Base-by-base conservation (phyloP, 2,329 filamentous ascomycete species). In the Aspergillus amoenus region DNA sequence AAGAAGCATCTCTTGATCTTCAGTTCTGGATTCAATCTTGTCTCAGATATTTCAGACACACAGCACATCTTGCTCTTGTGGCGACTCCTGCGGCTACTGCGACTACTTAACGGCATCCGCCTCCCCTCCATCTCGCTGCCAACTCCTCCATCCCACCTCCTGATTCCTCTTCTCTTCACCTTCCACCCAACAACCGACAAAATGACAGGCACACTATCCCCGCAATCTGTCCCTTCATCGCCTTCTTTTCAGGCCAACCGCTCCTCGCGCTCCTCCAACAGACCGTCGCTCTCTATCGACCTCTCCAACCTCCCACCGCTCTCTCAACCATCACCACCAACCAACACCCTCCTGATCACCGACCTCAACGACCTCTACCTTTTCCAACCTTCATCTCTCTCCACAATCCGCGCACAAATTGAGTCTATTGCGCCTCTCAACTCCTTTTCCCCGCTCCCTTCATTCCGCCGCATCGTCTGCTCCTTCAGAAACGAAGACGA, bases 311-410 rank as follows among this genome's bases (percentile, higher is more conserved):
- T 81, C 11, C 79, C 79, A 24, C 64, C 77, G 5, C 71, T 80
- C n/a, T 68, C 72, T 1, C 70, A 75, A 51, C 79, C 79, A 30
- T 70, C 77, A 13, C 76, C 77, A 9, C 78, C 79, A 17, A 76
- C 78, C 53, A 81, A 81, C 66, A 81, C 79, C 12, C 79, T 81
- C 54, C 69, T 81, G 13, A 79, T 81, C 57, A 81, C 79, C 45
- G 75, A 79, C 37, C 73, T 81, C 4, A 70, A 76, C 51, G 73
- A 80, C 61, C 70, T 77, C 4, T 60, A 68, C 43, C 74, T 80
- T 63, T 81, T 81, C 70, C 77, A 79, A 60, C 77, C 78, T 0
- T 52, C 70, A 24, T 76, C 76, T 1, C 72, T 81, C 17, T 68
- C 72, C 30, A 66, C 70, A 3, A 78, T 81, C 62, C 76, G 76